phyloP scores from a whole-genome alignment of 495 filamentous ascomycete genomes.

The Paragyromitra xinjiangensis region DNA sequence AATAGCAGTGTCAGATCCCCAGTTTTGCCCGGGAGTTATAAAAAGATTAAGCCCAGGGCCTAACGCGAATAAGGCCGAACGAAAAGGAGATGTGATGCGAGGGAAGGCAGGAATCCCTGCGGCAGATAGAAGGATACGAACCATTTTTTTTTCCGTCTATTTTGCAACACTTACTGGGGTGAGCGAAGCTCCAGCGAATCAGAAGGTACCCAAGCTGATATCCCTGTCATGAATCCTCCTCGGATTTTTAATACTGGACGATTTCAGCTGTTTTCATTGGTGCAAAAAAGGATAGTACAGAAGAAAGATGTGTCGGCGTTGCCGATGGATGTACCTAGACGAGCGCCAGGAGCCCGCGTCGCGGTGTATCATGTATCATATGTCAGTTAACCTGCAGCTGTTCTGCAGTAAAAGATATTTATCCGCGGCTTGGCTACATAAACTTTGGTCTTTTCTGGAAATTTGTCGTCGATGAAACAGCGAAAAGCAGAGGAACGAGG shows the following conservation, averaged over 20 bases:
- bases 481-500: constrained; percentile 36
- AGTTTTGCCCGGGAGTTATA: constrained; percentile 54
- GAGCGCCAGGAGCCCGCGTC: constrained; percentile 44
- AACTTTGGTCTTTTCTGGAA: constrained; percentile 42
- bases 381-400: constrained; percentile 49
- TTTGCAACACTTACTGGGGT: constrained; percentile 50
- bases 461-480: constrained; percentile 46
- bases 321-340: constrained; percentile 52
- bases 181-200: constrained; percentile 47
- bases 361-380: constrained; percentile 40
- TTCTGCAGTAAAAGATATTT: constrained; percentile 50
- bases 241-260: constrained; percentile 46
- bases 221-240: constrained; percentile 53
- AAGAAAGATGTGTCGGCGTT: constrained; percentile 52
- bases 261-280: constrained; percentile 25
- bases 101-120: constrained; percentile 51
- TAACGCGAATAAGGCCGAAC: constrained; percentile 46
- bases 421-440: constrained; percentile 54
- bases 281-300: constrained; percentile 25
- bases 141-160: constrained; percentile 43
- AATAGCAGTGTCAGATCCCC: constrained; percentile 54
- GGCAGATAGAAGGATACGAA: constrained; percentile 53
- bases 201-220: constrained; percentile 41
- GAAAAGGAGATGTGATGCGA: constrained; percentile 55
- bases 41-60: constrained; percentile 49